Base-by-base conservation (phyloP, 2,329 filamentous ascomycete species). In the Mycosphaerella sp. region DNA sequence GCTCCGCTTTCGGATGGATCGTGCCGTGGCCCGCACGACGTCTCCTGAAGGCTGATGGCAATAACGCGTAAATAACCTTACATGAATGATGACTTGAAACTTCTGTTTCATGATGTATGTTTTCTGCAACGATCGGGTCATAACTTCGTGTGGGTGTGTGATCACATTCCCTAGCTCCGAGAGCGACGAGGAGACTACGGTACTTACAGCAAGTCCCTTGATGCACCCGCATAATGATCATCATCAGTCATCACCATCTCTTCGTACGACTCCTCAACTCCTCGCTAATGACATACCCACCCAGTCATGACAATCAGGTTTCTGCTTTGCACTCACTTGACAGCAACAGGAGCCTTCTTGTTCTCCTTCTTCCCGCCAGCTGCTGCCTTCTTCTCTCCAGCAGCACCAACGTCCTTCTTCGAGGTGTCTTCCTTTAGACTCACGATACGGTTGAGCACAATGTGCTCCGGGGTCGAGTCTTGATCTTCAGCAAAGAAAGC, bases 381-480 rank as follows among this genome's bases (percentile, higher is more conserved):
- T 14, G n/a, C 45, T 6, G 41, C 37, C 17, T 48, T 48, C 17
- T 36, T 42, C 1, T 16, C 37, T 8, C 42, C 43, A n/a, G 35
- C 12, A 32, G 37, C 39, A 28, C 45, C 45, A 6, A 49, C 39
- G 1, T 49, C 53, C 53, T 67, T 70, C 76, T 89, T 89, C 50
- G 82, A 82, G n/a, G 79, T 73, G 65, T 94, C 88, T 71, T 95
- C 90, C 74, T 95, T 95, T 64, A 96, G 71, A 42, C 86, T 87
- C 17, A 97, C 90, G 64, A 97, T 96, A 45, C 89, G 80, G 73
- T 97, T 97, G 27, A 97, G 73, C 42, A 97, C 80, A 58, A 95
- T 76, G 68, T 85, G 87, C n/a, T 88, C 86, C 28, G 81, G 80
- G 36, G 68, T 68, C 0, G 66, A 70, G 0, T 82, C 87, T n/a